These are phyloP conservation scores for Lepraria neglecta DNA, from an alignment of 495 filamentous ascomycete genomes.

Conservation along the genomic window DNA sequence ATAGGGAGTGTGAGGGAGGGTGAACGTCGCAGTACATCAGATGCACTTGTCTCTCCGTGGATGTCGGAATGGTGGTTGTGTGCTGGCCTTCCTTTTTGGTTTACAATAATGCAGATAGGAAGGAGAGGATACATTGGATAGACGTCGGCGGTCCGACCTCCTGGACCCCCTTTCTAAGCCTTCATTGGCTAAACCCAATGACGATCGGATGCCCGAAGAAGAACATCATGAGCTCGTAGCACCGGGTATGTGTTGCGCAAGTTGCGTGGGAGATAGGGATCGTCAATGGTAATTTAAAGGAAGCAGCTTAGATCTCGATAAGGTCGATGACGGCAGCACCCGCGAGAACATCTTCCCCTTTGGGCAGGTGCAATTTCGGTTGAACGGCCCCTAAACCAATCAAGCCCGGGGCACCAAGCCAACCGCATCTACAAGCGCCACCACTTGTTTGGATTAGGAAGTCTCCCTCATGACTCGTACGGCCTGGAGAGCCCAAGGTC, in stretches of 20 bases:
- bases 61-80: no score
- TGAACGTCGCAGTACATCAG: not conserved
- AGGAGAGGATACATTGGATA: not conserved
- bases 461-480: not conserved
- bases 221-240: not conserved
- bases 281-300: not conserved
- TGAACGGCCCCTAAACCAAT: no score
- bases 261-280: not conserved
- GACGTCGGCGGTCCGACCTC: not conserved
- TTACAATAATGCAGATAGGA: not conserved
- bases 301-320: not conserved
- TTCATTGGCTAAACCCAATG: not conserved
- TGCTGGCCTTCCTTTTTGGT: slow-evolving; percentile 3
- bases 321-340: slow-evolving; percentile 4
- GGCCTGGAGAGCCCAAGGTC: no score
- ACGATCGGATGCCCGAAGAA: not conserved
- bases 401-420: not conserved
- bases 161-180: not conserved
- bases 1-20: not conserved
- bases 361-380: not conserved
- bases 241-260: not conserved
- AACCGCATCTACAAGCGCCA: not conserved
- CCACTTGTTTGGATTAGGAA: not conserved
- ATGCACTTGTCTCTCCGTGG: no score
- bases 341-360: not conserved